Evolutionary conservation across 1,139 yeast genomes (phyloP), one percentile per base, ranked within the genome.

Genomic region (Groenewaldozyma sp.): DNA sequence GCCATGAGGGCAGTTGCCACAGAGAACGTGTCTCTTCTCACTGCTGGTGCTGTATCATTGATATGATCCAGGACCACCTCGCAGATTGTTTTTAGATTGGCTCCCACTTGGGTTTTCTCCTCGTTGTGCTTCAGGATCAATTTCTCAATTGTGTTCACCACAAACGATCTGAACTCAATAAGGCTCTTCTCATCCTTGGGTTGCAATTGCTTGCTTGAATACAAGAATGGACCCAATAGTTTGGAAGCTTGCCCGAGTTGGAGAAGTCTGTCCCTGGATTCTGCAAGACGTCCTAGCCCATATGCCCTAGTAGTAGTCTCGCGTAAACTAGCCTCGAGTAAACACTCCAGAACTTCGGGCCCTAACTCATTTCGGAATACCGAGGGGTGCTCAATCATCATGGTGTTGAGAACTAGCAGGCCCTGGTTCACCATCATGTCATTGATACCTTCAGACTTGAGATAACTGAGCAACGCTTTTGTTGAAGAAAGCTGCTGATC

Each of bases 1-100:
- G 37, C 34, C 19, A 47, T 44, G 24, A 52, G 41, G n/a, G 24
- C 37, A 11, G 52, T 51, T 19, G 57, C 36, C 18, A 52, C 40
- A 1, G 59, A 58, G 42, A 58, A 58, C 3, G 56, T 51, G 34
- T 55, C 57, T 34, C 54, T 49, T 11, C 62, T 52, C 14, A 58
- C 56, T 13, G 40, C 38, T 10, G 54, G 50, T 31, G 55, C 55
- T 14, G 39, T 34, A 37, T 51, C 51, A 14, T 44, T 45, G 10
- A 55, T 38, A 31, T 50, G 48, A 6, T 38, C 24, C 17, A 45
- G 38, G 27, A 51, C 45, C 14, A 51, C 37, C 17, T 38, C 26
- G 17, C 39, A 29, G 13, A 50, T 26, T 3, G 7, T 7, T 7
- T 11, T 7, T 11, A 22, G 26, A 22, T 7, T 22, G 26, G 26